phyloP scores from a whole-genome alignment of 139 green algal genomes.

The Pseudopediastrum boryanum region DNA sequence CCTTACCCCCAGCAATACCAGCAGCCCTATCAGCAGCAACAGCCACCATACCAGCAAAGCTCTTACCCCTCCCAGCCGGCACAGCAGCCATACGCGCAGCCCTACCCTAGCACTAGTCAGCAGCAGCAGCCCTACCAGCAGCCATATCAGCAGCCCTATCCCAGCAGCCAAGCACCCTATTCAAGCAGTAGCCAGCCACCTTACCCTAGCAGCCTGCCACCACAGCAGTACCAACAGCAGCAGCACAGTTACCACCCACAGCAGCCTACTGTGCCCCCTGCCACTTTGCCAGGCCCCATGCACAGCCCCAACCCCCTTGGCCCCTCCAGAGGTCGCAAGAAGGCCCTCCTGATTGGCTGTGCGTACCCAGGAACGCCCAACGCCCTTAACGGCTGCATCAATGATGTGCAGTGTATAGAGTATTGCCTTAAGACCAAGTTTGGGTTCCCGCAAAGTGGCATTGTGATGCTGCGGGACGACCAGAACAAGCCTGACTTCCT shows the following conservation, averaged over 20 bases:
- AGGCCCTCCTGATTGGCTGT: constrained; percentile 29
- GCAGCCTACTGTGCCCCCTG: not conserved
- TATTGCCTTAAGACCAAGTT: constrained; percentile 37
- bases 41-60: not conserved
- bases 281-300: not conserved
- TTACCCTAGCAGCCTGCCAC: not conserved
- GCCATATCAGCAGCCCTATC: not conserved
- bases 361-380: constrained; percentile 10
- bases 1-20: not conserved
- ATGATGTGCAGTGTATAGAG: constrained; percentile 33
- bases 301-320: constrained; percentile 1
- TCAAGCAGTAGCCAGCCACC: not conserved
- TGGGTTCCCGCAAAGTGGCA: constrained; percentile 20
- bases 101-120: too few relatives aligned
- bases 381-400: constrained; percentile 32
- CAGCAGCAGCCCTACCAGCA: constrained; percentile 9
- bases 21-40: not conserved
- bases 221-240: not conserved
- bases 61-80: constrained; percentile 7
- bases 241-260: not conserved
- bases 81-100: constrained; percentile 18
- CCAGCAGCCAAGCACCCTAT: not conserved
- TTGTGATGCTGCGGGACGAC: constrained; percentile 33
- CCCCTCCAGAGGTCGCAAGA: constrained; percentile 4
- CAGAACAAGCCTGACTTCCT: constrained; percentile 2